Evolutionary conservation across 2,329 filamentous ascomycete genomes (phyloP).

Genomic region (Colletotrichum trifolii): DNA sequence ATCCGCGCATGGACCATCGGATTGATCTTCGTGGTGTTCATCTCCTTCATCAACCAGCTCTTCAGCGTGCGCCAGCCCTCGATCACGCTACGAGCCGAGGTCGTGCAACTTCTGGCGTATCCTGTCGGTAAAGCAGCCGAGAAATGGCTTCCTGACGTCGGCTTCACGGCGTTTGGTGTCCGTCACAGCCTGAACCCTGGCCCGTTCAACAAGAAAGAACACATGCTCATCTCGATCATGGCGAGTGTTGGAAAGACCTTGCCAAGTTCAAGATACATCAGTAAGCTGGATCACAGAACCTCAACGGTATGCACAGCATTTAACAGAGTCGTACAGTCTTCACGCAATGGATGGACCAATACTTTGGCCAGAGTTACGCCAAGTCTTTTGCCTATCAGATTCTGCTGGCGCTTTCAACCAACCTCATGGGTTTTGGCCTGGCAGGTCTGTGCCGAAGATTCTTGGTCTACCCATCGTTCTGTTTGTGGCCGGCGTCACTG

Average conservation of each 20-base stretch:
- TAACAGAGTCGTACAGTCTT: conserved; percentile 52
- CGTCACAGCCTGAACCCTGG: conserved; percentile 59
- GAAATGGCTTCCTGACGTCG: conserved; percentile 46
- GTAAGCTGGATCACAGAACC: not conserved
- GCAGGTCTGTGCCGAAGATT: conserved; percentile 59
- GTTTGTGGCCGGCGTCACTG: conserved; percentile 62
- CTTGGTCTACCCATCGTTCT: conserved; percentile 59
- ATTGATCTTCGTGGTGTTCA: conserved; percentile 46
- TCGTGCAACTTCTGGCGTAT: conserved; percentile 53
- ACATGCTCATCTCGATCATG: conserved; percentile 66
- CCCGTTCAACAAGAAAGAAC: conserved; percentile 65
- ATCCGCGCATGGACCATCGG: conserved; percentile 53
- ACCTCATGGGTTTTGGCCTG: conserved; percentile 63
- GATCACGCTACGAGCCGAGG: conserved; percentile 52
- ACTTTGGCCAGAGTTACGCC: conserved; percentile 58
- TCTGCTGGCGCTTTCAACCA: conserved; percentile 57
- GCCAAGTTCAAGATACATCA: conserved; percentile 57
- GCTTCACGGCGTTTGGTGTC: conserved; percentile 49
- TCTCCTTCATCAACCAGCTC: conserved; percentile 50
- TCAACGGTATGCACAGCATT: conserved; percentile 34
- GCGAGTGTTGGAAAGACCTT: conserved; percentile 61
- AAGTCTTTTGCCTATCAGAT: conserved; percentile 58
- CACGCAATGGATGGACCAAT: conserved; percentile 54
- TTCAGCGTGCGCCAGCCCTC: conserved; percentile 55
- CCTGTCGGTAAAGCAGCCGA: conserved; percentile 50